Conservation (phyloP, 164 flowering plant species). For the Vitis labrusca region DNA sequence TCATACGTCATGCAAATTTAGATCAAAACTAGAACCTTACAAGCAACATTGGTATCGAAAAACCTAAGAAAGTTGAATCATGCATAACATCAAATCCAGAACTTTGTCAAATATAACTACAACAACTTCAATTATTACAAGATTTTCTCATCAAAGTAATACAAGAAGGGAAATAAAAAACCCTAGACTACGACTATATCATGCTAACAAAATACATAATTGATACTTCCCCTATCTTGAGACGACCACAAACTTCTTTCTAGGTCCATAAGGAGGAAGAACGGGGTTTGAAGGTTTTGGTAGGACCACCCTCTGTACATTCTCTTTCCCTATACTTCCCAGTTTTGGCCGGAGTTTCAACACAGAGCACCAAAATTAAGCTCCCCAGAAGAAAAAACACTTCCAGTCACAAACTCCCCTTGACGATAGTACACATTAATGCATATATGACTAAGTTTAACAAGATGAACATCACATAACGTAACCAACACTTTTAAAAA, state of each 20-base stretch:
- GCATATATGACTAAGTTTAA: neutral
- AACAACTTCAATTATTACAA: no score
- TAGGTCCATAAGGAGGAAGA: neutral
- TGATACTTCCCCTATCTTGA: neutral
- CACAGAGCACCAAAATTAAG: slow-evolving; percentile 45
- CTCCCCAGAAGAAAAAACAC: slow-evolving; percentile 27
- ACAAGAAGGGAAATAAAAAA: no score
- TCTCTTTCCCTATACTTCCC: slow-evolving; percentile 18
- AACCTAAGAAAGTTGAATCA: no score
- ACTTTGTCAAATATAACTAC: no score
- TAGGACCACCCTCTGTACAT: slow-evolving; percentile 27
- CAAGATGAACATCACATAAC: neutral
- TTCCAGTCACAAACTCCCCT: slow-evolving; percentile 30
- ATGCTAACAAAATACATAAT: neutral
- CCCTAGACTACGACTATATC: no score
- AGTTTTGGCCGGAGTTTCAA: slow-evolving; percentile 23
- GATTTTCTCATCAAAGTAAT: no score
- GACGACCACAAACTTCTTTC: neutral
- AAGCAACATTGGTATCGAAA: no score
- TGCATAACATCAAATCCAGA: no score
- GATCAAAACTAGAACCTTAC: no score
- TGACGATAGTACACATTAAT: slow-evolving; percentile 23
- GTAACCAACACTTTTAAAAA: neutral
- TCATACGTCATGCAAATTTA: no score
- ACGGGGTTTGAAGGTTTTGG: neutral